Base-by-base conservation (phyloP, 805 yeast species). In the Zygoascus tannicola region DNA sequence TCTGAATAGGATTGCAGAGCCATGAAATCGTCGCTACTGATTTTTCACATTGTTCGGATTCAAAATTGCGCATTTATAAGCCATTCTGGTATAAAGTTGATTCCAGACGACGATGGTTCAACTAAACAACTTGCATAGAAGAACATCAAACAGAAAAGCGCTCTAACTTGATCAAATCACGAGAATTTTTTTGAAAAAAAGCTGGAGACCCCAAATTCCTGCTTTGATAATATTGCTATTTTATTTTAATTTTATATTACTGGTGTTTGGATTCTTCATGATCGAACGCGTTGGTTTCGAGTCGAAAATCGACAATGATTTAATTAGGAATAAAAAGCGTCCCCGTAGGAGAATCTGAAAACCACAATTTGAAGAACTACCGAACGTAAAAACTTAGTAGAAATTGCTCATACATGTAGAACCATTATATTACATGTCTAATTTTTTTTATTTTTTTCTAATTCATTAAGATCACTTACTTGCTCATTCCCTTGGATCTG, bases 41-140 rank as follows among this genome's bases (percentile, higher is more conserved):
- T n/a, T n/a, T n/a, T n/a, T n/a, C n/a, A n/a, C n/a, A n/a, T n/a
- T n/a, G n/a, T n/a, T n/a, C n/a, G n/a, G n/a, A n/a, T n/a, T n/a
- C n/a, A n/a, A n/a, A n/a, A n/a, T n/a, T n/a, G n/a, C n/a, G n/a
- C n/a, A n/a, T n/a, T n/a, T n/a, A n/a, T n/a, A n/a, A n/a, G n/a
- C n/a, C n/a, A n/a, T n/a, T n/a, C n/a, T n/a, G n/a, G n/a, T n/a
- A n/a, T n/a, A n/a, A n/a, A n/a, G n/a, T n/a, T n/a, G n/a, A n/a
- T n/a, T n/a, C n/a, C n/a, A n/a, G n/a, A n/a, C 12, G n/a, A 12
- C 3, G 38, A 21, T 37, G 40, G 40, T 37, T n/a, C 32, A n/a
- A 7, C 40, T 16, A 37, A 37, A 37, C 40, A 37, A 37, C 30
- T 23, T 23, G 40, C 40, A 37, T 23, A 37, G 22, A 37, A 37